A percentile compares a stretch with the other conserved stretches of the same genome.
Evolutionary conservation across 208 protist genomes (phyloP).

Genomic region (Endotrypanum monterogeii): DNA sequence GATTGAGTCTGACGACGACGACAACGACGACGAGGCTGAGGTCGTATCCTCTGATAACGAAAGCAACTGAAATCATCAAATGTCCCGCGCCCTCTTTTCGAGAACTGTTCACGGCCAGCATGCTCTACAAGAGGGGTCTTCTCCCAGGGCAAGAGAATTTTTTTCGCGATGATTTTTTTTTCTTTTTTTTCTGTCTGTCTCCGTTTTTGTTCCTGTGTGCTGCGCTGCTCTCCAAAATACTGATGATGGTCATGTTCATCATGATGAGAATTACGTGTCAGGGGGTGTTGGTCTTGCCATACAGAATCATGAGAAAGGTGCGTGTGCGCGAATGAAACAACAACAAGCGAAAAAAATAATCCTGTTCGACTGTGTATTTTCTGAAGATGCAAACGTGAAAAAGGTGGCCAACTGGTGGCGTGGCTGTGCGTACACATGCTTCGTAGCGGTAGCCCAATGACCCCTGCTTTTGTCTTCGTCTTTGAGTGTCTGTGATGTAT

Average conservation of each 20-base stretch:
- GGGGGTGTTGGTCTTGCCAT: background rate
- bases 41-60: background rate
- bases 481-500: too few relatives aligned
- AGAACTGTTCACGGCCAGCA: background rate
- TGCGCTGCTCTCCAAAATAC: background rate
- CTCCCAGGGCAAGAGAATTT: background rate
- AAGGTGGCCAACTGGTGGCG: too few relatives aligned
- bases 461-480: too few relatives aligned
- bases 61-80: background rate
- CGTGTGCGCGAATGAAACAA: too few relatives aligned
- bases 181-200: background rate
- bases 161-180: background rate
- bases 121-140: background rate
- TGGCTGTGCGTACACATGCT: too few relatives aligned
- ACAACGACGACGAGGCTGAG: slow-evolving; percentile 23
- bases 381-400: too few relatives aligned
- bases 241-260: too few relatives aligned
- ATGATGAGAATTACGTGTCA: too few relatives aligned
- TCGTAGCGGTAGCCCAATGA: too few relatives aligned
- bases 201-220: background rate
- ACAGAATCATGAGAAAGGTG: too few relatives aligned
- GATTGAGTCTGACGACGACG: slow-evolving; percentile 53
- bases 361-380: too few relatives aligned
- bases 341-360: too few relatives aligned
- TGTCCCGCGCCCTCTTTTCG: background rate